Base-by-base conservation (phyloP, 257 asterid species). In the Knoxia roxburghii region DNA sequence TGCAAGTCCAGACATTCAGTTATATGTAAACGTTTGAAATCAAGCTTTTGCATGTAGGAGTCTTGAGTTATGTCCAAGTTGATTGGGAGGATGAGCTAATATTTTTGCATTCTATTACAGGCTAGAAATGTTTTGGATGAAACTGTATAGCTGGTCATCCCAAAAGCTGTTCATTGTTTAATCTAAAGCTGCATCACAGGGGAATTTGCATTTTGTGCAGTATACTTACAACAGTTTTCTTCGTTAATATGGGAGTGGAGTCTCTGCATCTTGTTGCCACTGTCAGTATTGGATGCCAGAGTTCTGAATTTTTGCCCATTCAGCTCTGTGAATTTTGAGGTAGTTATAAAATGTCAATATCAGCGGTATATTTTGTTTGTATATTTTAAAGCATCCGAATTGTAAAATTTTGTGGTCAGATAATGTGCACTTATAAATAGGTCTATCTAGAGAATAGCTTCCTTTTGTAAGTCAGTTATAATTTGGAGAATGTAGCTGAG, bases 401-500 rank as follows among this genome's bases (percentile, higher is more conserved):
- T 32, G 61, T 48, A 69, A 60, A 69, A 69, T 69, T 59, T 69
- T 69, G 60, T 61, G 58, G 60, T 37, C 13, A 70, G 27, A 24
- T 18, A 21, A 49, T 18, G 23, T 62, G 56, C 37, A 11, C 40
- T 20, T 60, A 63, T 21, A 61, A 51, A 55, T 52, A 26, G 51
- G 45, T 59, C 27, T 59, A 30, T 33, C 6, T 2, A 59, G 26
- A 3, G 21, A 59, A 7, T 59, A 33, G 45, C 45, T 27, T 48
- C 41, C n/a, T 20, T 40, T 21, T 61, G 12, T 40, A 29, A 27
- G 40, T 55, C 63, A 1, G 2, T 4, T 0, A 17, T 12, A 7
- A 32, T 2, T 6, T 17, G 18, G 26, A 24, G 63, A 57, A 5
- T 23, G 39, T 14, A 5, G 20, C 24, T 21, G 18, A 15, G 40